Conservation (phyloP, 164 flowering plant genomes). For the Tetracentron sinense region DNA sequence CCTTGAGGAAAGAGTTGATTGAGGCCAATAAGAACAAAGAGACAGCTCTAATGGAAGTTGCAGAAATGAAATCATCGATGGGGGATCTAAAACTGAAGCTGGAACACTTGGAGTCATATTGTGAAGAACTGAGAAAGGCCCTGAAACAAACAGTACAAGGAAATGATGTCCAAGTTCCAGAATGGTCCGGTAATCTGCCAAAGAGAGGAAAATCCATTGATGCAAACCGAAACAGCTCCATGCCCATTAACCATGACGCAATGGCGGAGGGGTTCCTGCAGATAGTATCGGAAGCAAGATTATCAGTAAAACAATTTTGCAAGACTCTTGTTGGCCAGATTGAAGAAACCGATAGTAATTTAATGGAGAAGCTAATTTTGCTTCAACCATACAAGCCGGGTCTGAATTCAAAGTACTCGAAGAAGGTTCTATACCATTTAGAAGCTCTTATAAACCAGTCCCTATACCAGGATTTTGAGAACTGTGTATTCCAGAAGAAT, state of each 20-base stretch:
- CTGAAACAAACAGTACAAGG: constrained; percentile 44
- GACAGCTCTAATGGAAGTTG: constrained; percentile 61
- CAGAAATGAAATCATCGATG: constrained; percentile 73
- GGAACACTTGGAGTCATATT: constrained; percentile 66
- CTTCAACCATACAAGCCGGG: constrained; percentile 68
- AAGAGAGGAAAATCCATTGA: constrained; percentile 41
- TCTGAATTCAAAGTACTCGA: constrained; percentile 57
- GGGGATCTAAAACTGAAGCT: constrained; percentile 67
- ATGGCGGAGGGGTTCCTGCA: constrained; percentile 92
- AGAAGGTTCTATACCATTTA: constrained; percentile 62
- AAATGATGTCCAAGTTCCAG: constrained; percentile 31
- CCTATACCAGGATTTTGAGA: constrained; percentile 85
- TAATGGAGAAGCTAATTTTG: constrained; percentile 51
- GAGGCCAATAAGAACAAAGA: constrained; percentile 71
- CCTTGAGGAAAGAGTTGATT: constrained; percentile 67
- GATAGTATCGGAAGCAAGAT: constrained; percentile 80
- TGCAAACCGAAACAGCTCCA: constrained; percentile 31
- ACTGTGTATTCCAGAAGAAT: constrained; percentile 70
- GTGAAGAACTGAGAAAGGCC: constrained; percentile 74
- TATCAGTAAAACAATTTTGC: constrained; percentile 81
- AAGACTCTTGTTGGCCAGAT: constrained; percentile 56
- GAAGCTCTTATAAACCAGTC: constrained; percentile 81
- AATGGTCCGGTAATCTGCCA: constrained; percentile 30
- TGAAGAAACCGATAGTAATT: constrained; percentile 47
- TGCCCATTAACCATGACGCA: constrained; percentile 73